Evolutionary conservation across 2,329 filamentous ascomycete species (phyloP).

Genomic region (Alternaria sp.): DNA sequence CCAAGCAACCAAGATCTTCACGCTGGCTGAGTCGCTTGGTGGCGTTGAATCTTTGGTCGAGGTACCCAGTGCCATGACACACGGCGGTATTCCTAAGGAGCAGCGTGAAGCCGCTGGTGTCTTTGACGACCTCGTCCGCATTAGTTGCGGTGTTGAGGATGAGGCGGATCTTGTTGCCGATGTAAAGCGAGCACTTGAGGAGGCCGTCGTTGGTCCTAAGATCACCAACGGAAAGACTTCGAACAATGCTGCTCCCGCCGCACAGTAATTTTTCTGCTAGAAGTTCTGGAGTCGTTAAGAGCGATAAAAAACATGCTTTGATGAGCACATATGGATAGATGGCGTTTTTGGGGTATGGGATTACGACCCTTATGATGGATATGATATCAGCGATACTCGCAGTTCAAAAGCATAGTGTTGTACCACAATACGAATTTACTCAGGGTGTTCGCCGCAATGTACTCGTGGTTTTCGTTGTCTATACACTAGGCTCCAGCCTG

Average conservation of each 20-base stretch:
- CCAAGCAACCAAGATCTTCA: slow-evolving; percentile 87
- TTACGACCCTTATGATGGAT: neutral
- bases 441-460: neutral
- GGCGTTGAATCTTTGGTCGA: slow-evolving; percentile 93
- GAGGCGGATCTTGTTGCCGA: slow-evolving; percentile 82
- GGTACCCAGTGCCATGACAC: slow-evolving; percentile 94
- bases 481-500: neutral
- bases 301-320: neutral
- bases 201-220: slow-evolving; percentile 67
- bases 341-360: neutral
- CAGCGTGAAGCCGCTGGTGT: slow-evolving; percentile 92
- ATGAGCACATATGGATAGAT: slow-evolving; percentile 4
- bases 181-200: slow-evolving; percentile 82
- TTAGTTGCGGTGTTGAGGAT: slow-evolving; percentile 96
- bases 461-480: neutral
- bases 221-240: slow-evolving; percentile 28
- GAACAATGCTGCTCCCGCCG: neutral
- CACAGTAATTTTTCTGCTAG: neutral
- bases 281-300: neutral
- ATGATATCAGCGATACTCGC: slow-evolving; percentile 1
- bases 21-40: slow-evolving; percentile 88
- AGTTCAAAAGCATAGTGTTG: neutral
- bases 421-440: neutral
- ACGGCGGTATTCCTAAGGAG: slow-evolving; percentile 90
- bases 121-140: slow-evolving; percentile 89